These are phyloP conservation scores for Graphium sp. DNA, from an alignment of 2,329 filamentous ascomycete genomes.

Conservation along the genomic window DNA sequence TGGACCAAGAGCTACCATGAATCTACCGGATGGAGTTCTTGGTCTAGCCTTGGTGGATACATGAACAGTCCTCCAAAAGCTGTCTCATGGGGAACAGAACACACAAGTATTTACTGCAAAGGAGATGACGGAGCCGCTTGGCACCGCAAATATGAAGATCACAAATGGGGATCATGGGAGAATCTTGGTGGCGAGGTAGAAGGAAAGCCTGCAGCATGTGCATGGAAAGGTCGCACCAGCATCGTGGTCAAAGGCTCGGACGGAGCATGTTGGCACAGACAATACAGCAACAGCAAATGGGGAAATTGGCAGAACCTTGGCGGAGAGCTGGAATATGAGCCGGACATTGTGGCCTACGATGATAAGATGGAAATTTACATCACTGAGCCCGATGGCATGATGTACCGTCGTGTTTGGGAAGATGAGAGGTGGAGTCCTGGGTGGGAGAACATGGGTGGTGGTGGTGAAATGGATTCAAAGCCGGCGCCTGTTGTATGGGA, in stretches of 20 bases:
- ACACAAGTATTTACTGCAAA: conserved; percentile 11
- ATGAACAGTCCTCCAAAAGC: conserved; percentile 10
- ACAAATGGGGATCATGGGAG: conserved; percentile 8
- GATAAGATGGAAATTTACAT: conserved; percentile 9
- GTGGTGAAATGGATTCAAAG: conserved; percentile 9
- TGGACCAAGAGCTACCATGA: conserved; percentile 10
- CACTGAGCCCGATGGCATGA: conserved; percentile 6
- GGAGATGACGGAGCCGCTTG: conserved; percentile 9
- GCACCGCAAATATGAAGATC: conserved; percentile 6
- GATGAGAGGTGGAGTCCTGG: conserved; percentile 7
- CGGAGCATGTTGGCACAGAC: conserved; percentile 10
- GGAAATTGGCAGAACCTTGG: conserved; percentile 8
- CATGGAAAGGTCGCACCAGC: conserved; percentile 7
- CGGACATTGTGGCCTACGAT: conserved; percentile 8
- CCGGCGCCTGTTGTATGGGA: conserved; percentile 7
- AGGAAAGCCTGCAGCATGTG: conserved; percentile 7
- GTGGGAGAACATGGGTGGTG: conserved; percentile 13
- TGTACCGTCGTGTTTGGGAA: conserved; percentile 8
- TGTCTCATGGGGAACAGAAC: conserved; percentile 9
- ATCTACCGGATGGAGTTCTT: conserved; percentile 10
- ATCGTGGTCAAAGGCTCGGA: conserved; percentile 9
- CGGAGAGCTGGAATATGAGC: conserved; percentile 8
- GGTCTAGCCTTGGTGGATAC: conserved; percentile 11
- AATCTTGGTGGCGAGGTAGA: conserved; percentile 8
- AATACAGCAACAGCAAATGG: conserved; percentile 7